Conservation (phyloP, 352 stramenopile genomes). For the Phytophthora syringae region DNA sequence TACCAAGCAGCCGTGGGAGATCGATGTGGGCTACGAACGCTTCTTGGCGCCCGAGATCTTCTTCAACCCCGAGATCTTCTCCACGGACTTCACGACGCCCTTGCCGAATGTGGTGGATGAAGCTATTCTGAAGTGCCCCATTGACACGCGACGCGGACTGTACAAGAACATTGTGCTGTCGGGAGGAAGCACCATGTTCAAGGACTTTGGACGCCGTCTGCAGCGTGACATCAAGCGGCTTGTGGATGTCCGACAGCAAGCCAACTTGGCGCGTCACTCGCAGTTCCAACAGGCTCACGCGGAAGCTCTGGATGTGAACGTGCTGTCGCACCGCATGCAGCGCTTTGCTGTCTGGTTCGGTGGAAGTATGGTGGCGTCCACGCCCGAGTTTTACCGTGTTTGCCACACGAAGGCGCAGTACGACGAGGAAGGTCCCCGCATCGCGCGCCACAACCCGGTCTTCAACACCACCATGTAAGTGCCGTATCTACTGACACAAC, state of each 20-base stretch:
- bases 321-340: slow-evolving; percentile 95
- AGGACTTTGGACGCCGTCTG: slow-evolving; percentile 94
- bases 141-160: slow-evolving; percentile 93
- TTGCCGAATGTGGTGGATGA: slow-evolving; percentile 95
- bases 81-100: slow-evolving; percentile 92
- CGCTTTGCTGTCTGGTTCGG: slow-evolving; percentile 96
- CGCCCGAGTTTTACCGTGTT: slow-evolving; percentile 93
- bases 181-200: slow-evolving; percentile 97
- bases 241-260: slow-evolving; percentile 90
- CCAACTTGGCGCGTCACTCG: slow-evolving; percentile 84
- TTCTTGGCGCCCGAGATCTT: slow-evolving; percentile 97
- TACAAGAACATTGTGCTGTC: slow-evolving; percentile 98
- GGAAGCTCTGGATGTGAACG: slow-evolving; percentile 92
- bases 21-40: slow-evolving; percentile 93
- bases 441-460: slow-evolving; percentile 95
- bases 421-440: slow-evolving; percentile 95
- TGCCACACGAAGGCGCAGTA: slow-evolving; percentile 98
- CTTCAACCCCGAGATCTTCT: slow-evolving; percentile 98
- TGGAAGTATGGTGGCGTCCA: slow-evolving; percentile 94
- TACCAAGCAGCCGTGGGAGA: slow-evolving; percentile 87
- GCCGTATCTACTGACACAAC: not conserved
- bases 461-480: slow-evolving; percentile 94
- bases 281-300: slow-evolving; percentile 71
- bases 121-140: slow-evolving; percentile 95
- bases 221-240: slow-evolving; percentile 95